These are phyloP conservation scores for Lasiosphaeria miniovina DNA, from an alignment of 495 filamentous ascomycete genomes.

Conservation along the genomic window DNA sequence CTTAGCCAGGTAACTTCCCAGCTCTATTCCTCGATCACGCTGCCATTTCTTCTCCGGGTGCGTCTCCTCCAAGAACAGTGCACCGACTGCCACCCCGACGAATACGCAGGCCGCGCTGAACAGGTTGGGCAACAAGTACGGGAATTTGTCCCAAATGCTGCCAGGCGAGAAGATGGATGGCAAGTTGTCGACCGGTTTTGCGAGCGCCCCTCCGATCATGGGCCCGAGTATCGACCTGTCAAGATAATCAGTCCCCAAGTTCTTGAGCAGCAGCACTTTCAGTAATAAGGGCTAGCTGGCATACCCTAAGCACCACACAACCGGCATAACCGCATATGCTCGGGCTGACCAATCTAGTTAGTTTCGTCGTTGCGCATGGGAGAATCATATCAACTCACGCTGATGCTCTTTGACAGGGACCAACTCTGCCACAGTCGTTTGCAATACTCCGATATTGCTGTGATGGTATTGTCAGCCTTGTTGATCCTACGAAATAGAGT, in stretches of 20 bases:
- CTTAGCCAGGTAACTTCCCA: conserved; percentile 68
- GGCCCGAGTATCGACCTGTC: conserved; percentile 74
- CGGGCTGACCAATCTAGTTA: conserved; percentile 55
- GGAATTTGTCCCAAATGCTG: conserved; percentile 77
- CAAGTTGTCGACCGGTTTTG: conserved; percentile 78
- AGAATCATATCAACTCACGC: conserved; percentile 48
- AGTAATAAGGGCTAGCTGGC: conserved; percentile 16
- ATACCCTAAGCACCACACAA: conserved; percentile 93
- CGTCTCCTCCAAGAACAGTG: conserved; percentile 93
- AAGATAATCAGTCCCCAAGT: conserved; percentile 14
- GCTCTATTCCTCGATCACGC: conserved; percentile 70
- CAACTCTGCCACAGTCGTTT: conserved; percentile 92
- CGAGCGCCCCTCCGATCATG: conserved; percentile 83
- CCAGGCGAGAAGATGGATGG: conserved; percentile 70
- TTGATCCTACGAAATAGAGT: conserved; percentile 10
- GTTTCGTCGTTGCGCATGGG: conserved; percentile 14
- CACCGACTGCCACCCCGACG: conserved; percentile 74
- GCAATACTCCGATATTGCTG: conserved; percentile 86
- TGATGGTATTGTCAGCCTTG: conserved; percentile 29
- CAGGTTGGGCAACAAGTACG: conserved; percentile 90
- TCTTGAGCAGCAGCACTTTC: background rate
- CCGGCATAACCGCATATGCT: conserved; percentile 95
- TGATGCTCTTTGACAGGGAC: conserved; percentile 90
- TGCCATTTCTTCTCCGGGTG: conserved; percentile 77
- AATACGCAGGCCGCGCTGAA: conserved; percentile 79